Evolutionary conservation across 495 filamentous ascomycete species (phyloP).

Genomic region (Collariella sp.): DNA sequence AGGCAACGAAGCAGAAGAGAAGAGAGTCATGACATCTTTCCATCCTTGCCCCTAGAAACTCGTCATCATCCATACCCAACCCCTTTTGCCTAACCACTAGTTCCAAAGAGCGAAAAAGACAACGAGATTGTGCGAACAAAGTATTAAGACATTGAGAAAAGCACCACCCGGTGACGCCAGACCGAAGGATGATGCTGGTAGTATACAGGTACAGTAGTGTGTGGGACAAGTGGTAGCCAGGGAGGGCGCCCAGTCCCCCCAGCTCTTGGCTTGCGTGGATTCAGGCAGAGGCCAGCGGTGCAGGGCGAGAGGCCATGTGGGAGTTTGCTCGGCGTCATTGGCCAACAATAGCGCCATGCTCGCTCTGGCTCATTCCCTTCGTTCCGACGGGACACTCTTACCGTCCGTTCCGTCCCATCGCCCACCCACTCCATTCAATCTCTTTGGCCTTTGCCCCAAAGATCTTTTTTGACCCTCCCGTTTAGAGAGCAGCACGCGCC

Average conservation of each 20-base stretch:
- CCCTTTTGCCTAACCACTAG: background rate
- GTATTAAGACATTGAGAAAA: background rate
- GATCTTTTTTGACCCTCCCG: too few species aligned
- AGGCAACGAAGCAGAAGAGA: background rate
- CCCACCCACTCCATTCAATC: background rate
- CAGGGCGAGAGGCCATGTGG: too few species aligned
- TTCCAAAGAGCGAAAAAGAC: background rate
- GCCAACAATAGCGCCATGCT: background rate
- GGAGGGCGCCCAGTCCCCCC: too few species aligned
- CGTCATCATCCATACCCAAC: background rate
- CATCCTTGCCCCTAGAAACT: background rate
- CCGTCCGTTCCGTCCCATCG: too few species aligned
- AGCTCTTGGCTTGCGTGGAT: too few species aligned
- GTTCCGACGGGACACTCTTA: too few species aligned
- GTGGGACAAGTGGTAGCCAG: background rate
- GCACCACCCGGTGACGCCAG: background rate
- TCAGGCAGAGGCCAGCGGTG: too few species aligned
- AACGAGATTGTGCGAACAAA: background rate
- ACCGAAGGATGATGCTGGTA: background rate
- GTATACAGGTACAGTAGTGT: background rate
- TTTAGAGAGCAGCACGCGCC: slow-evolving; percentile 12
- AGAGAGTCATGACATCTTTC: background rate
- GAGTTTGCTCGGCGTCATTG: too few species aligned
- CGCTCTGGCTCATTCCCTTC: too few species aligned
- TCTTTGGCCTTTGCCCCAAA: too few species aligned